phyloP scores from a whole-genome alignment of 2,329 filamentous ascomycete species.

The Zymoseptoria pseudotritici region DNA sequence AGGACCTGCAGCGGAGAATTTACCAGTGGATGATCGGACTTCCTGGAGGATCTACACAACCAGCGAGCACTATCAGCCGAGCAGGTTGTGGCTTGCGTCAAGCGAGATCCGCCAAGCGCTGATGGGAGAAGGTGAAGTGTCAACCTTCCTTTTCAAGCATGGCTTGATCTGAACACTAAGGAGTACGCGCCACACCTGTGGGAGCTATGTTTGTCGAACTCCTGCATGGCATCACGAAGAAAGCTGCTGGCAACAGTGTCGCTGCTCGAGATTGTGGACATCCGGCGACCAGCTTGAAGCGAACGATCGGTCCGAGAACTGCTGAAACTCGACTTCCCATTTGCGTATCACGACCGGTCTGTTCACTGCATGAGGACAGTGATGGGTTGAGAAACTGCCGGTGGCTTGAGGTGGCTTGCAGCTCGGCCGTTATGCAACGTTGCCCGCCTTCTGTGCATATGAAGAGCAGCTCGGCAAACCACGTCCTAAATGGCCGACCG shows the following conservation, averaged over 20 bases:
- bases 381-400: background rate
- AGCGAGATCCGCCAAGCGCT: background rate
- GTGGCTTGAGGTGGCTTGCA: background rate
- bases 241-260: background rate
- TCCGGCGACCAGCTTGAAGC: background rate
- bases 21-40: background rate
- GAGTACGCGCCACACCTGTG: background rate
- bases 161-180: background rate
- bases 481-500: background rate
- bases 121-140: background rate
- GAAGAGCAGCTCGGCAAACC: background rate
- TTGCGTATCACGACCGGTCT: background rate
- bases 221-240: background rate
- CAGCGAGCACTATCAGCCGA: background rate
- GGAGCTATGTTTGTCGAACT: background rate
- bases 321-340: background rate
- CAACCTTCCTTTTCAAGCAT: background rate
- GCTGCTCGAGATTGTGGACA: background rate
- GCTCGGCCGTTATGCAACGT: background rate
- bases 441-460: background rate
- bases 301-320: background rate
- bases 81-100: background rate
- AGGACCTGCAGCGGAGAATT: background rate
- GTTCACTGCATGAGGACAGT: background rate
- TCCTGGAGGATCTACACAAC: background rate